Conservation (phyloP, 495 filamentous ascomycete genomes). For the Echria macrotheca region DNA sequence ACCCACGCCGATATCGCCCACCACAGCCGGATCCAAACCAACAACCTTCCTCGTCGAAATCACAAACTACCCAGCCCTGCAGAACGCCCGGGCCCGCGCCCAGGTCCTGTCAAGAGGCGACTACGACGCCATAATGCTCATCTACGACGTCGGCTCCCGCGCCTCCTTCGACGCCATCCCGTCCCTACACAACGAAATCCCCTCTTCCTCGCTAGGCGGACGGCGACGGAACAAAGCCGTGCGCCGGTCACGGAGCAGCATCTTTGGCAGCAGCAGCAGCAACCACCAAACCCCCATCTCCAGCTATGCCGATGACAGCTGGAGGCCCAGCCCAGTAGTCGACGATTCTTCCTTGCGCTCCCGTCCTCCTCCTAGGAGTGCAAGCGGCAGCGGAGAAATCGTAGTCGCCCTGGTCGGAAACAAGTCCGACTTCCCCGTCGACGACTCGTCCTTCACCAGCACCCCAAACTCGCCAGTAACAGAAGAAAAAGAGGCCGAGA, state of each 20-base stretch:
- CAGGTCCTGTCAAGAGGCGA: constrained; percentile 8
- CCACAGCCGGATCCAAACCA: background rate
- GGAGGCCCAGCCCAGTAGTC: too few species aligned
- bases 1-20: background rate
- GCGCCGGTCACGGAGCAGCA: constrained; percentile 3
- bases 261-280: constrained; percentile 6
- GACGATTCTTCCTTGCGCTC: too few species aligned
- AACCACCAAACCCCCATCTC: too few species aligned
- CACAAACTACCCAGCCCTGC: constrained; percentile 21
- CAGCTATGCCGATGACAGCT: too few species aligned
- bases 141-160: constrained; percentile 22
- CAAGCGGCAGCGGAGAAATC: too few species aligned
- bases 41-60: constrained; percentile 23
- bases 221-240: background rate
- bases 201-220: background rate
- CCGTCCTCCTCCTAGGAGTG: too few species aligned
- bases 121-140: constrained; percentile 24
- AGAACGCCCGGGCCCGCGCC: constrained; percentile 8
- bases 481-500: constrained; percentile 12
- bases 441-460: background rate
- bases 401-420: constrained; percentile 21
- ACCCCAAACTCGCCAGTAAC: too few species aligned
- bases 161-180: constrained; percentile 12
- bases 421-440: constrained; percentile 19
- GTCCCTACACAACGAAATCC: constrained; percentile 18